phyloP scores from a whole-genome alignment of 306 rosid genomes.

The Lathyrus sativus region DNA sequence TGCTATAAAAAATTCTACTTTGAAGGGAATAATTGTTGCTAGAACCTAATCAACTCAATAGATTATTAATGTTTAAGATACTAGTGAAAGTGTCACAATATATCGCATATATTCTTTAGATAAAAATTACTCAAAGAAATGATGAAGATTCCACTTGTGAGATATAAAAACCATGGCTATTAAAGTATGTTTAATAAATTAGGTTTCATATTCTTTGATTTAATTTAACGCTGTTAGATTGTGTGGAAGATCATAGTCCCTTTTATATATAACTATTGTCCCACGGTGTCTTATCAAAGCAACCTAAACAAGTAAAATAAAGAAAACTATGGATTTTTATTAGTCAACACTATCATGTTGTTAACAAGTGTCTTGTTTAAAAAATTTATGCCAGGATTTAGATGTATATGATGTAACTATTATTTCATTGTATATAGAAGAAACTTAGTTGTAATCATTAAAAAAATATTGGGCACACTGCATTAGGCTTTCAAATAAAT shows the following conservation, averaged over 20 bases:
- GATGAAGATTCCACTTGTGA: conserved; percentile 48
- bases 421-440: conserved; percentile 30
- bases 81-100: conserved; percentile 45
- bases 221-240: conserved; percentile 25
- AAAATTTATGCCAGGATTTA: conserved; percentile 18
- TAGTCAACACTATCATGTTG: background rate
- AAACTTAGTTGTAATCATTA: background rate
- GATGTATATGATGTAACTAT: conserved; percentile 18
- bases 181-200: conserved; percentile 33
- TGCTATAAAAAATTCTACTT: conserved; percentile 37
- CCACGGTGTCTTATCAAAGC: conserved; percentile 34
- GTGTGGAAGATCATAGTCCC: conserved; percentile 27
- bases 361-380: conserved; percentile 3
- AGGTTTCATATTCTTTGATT: conserved; percentile 23
- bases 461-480: background rate
- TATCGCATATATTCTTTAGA: conserved; percentile 38
- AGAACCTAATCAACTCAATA: conserved; percentile 48
- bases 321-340: conserved; percentile 8
- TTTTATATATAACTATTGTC: conserved; percentile 27
- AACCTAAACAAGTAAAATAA: background rate
- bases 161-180: conserved; percentile 34
- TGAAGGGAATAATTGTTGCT: conserved; percentile 47
- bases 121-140: conserved; percentile 37
- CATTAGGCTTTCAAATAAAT: background rate
- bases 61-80: conserved; percentile 48